Evolutionary conservation across 768 basidiomycete species (phyloP), one percentile per base, ranked within the genome.

Genomic region (Pisolithus marmoratus): DNA sequence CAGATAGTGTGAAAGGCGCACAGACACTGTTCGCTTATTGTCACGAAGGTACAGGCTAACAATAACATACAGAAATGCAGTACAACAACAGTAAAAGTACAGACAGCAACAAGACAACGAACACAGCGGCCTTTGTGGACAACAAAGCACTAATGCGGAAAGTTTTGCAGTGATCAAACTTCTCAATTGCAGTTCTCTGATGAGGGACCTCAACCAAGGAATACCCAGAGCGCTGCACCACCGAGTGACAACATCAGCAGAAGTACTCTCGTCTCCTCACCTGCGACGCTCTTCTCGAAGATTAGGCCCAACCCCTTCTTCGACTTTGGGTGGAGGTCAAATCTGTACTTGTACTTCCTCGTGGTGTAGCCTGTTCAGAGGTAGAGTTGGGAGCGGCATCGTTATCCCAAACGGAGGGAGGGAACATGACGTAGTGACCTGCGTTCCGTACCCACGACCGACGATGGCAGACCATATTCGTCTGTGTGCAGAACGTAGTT

Each of bases 401-500:
- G 67, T 34, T 7, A 58, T 29, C 40, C 50, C 47, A 26, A 57
- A 38, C 19, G 54, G 46, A 22, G 41, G 31, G 23, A 66, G 26
- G 15, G 76, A 60, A 65, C 72, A 60, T 61, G 48, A 52, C 41
- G 53, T 46, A 52, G 46, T 17, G 70, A 64, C 42, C 68, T 70
- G 55, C 74, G 71, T 64, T 87, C 83, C 15, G 70, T 67, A 5
- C 75, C 84, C 14, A 66, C 58, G 17, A 88, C 72, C 40, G 67
- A 74, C 8, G 75, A 63, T 1, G 86, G 86, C 14, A 87, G 72
- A 8, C 81, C 84, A 58, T 87, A 80, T n/a, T 74, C 70, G 60
- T 87, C 86, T 50, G 75, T 75, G 8, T 73, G 66, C 24, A 87
- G 70, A 53, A 75, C 73, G 60, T 84, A 88, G 7, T 66, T 62